A percentile compares a stretch with the other conserved stretches of the same genome.
Evolutionary conservation across 2,329 filamentous ascomycete genomes (phyloP).

Genomic region (Pseudogymnoascus sp.): DNA sequence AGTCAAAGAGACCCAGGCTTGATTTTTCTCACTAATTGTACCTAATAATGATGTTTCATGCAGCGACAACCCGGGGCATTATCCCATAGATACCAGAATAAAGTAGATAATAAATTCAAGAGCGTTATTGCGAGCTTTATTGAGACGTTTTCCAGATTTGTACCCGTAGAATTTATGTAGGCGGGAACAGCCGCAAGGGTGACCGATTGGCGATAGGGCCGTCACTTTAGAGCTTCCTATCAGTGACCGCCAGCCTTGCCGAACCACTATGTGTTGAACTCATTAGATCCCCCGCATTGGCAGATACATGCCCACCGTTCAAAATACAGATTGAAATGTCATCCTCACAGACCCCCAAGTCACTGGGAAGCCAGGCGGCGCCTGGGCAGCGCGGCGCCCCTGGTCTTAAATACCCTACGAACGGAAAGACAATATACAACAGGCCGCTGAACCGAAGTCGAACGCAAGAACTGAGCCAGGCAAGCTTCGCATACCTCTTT

Average conservation of each 20-base stretch:
- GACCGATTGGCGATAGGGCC: slow-evolving; percentile 8
- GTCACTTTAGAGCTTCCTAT: slow-evolving; percentile 8
- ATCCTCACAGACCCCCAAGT: slow-evolving; percentile 27
- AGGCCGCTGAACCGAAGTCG: slow-evolving; percentile 84
- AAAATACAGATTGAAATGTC: slow-evolving; percentile 23
- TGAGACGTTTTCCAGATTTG: neutral
- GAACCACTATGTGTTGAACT: neutral
- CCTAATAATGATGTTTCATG: slow-evolving; percentile 1
- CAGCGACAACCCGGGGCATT: neutral
- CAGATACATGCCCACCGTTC: slow-evolving; percentile 12
- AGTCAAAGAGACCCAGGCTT: neutral
- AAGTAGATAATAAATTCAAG: slow-evolving; percentile 2
- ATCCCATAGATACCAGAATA: neutral
- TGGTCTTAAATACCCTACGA: slow-evolving; percentile 80
- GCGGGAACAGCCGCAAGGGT: slow-evolving; percentile 4
- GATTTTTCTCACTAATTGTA: neutral
- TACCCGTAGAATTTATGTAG: neutral
- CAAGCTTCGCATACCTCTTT: slow-evolving; percentile 93
- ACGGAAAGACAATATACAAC: slow-evolving; percentile 97
- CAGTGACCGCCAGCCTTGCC: slow-evolving; percentile 7
- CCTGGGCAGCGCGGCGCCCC: slow-evolving; percentile 27
- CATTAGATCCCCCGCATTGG: neutral
- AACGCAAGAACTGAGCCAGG: slow-evolving; percentile 80
- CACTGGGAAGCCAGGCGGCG: slow-evolving; percentile 19
- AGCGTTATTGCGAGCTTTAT: neutral